Evolutionary conservation across 257 asterid species (phyloP), one percentile per base, ranked within the genome.

Genomic region (Echium plantagineum): DNA sequence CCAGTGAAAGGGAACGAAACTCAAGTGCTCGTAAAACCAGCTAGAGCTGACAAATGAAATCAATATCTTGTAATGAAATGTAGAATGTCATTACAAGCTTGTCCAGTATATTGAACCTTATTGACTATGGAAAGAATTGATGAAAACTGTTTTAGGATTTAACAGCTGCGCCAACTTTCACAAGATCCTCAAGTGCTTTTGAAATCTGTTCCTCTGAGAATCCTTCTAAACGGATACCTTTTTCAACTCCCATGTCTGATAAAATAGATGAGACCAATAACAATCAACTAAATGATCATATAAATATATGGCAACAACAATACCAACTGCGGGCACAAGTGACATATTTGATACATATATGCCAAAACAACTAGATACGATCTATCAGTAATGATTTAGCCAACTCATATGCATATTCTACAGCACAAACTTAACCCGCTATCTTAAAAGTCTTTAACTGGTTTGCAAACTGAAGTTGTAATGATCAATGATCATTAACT

Each of bases 171-270:
- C 86, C 94, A 26, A 75, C 83, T 80, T 81, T 84, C 53, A 75
- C 78, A 65, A 90, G 86, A 72, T 83, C 90, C 78, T 87, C 86
- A 24, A 90, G 87, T 56, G 90, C 96, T 77, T 80, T 83, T 20
- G 88, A 67, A 55, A 90, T 85, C 67, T 90, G 90, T 58, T 77
- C 81, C 79, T 87, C 96, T 3, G 58, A 80, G 74, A 83, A 73
- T 68, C 94, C 96, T 59, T 87, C 84, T 71, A 90, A 70, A 17
- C 65, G 82, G 60, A 89, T 68, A 57, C 94, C 95, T 69, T 82
- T 83, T 76, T 87, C 97, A 42, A 87, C 78, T 66, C 96, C 97
- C 76, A 79, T 59, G 57, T 77, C 97, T 90, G 65, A 49, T 21
- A 31, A 60, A 3, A 48, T 32, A 60, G 15, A 59, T 54, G 54